Conservation (phyloP, 2,329 filamentous ascomycete genomes). For the Epichloe coenophiala region DNA sequence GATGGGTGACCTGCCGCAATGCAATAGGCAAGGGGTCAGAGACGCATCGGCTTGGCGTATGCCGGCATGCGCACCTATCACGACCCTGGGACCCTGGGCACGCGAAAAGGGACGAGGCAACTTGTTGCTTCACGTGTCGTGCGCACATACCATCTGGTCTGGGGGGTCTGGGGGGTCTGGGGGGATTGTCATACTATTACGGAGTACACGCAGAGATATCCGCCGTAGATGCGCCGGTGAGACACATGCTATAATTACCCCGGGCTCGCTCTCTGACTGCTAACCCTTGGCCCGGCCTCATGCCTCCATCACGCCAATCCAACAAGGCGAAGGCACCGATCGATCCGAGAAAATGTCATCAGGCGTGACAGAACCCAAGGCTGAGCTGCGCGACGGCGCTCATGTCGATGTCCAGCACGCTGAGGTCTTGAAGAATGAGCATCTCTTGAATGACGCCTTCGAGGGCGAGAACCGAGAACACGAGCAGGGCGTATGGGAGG, state of each 20-base stretch:
- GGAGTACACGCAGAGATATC: not conserved
- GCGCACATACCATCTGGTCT: not conserved
- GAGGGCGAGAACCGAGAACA: constrained; percentile 30
- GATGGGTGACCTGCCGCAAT: no score
- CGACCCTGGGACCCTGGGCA: not conserved
- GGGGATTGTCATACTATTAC: no score
- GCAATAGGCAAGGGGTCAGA: no score
- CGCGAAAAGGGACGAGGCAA: not conserved
- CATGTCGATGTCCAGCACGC: constrained; percentile 17
- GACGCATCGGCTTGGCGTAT: not conserved
- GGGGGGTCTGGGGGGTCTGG: no score
- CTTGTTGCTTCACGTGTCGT: not conserved
- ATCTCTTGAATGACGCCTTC: constrained; percentile 26
- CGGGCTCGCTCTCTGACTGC: no score
- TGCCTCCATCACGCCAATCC: not conserved
- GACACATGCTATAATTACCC: not conserved
- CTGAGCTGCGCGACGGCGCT: not conserved
- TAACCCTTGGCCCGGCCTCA: not conserved
- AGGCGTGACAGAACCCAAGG: constrained; percentile 1
- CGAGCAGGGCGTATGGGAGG: constrained; percentile 24
- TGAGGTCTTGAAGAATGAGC: constrained; percentile 21
- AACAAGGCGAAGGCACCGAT: not conserved
- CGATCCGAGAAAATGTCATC: not conserved
- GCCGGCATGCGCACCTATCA: constrained; percentile 1
- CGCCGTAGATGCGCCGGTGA: not conserved